Evolutionary conservation across 1,284 basidiomycete genomes (phyloP).

Genomic region (Thelephora terrestris): DNA sequence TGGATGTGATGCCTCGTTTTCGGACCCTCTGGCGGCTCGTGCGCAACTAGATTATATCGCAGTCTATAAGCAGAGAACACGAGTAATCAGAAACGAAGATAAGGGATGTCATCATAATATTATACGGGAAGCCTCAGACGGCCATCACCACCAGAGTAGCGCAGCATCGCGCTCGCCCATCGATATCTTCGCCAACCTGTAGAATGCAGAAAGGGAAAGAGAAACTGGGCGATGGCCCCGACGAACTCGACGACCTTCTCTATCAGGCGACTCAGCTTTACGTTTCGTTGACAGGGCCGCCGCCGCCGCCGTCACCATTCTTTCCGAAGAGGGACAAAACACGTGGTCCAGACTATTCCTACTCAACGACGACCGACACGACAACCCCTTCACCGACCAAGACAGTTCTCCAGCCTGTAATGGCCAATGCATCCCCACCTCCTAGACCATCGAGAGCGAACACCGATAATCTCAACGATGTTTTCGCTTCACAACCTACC

Average conservation of each 20-base stretch:
- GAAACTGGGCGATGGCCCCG: slow-evolving; percentile 25
- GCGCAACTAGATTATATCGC: too few relatives aligned
- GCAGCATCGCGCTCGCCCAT: too few relatives aligned
- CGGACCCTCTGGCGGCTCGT: too few relatives aligned
- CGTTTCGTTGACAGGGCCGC: neutral
- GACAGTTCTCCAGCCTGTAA: neutral
- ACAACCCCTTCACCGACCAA: slow-evolving; percentile 18
- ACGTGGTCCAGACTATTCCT: too few relatives aligned
- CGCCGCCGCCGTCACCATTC: neutral
- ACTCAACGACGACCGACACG: slow-evolving; percentile 18
- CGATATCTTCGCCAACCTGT: too few relatives aligned
- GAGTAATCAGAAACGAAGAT: too few relatives aligned
- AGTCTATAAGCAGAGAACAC: too few relatives aligned
- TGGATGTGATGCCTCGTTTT: too few relatives aligned
- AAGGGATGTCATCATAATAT: too few relatives aligned
- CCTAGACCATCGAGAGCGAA: slow-evolving; percentile 73
- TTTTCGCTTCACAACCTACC: slow-evolving; percentile 34
- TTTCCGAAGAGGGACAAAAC: neutral
- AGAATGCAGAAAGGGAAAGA: too few relatives aligned
- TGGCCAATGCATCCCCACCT: slow-evolving; percentile 41
- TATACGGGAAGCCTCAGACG: too few relatives aligned
- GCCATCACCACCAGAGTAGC: too few relatives aligned
- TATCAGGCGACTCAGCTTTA: neutral
- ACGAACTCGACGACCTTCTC: slow-evolving; percentile 63
- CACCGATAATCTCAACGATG: slow-evolving; percentile 66